phyloP scores from a whole-genome alignment of 805 yeast genomes.

The Suhomyces faveliae region DNA sequence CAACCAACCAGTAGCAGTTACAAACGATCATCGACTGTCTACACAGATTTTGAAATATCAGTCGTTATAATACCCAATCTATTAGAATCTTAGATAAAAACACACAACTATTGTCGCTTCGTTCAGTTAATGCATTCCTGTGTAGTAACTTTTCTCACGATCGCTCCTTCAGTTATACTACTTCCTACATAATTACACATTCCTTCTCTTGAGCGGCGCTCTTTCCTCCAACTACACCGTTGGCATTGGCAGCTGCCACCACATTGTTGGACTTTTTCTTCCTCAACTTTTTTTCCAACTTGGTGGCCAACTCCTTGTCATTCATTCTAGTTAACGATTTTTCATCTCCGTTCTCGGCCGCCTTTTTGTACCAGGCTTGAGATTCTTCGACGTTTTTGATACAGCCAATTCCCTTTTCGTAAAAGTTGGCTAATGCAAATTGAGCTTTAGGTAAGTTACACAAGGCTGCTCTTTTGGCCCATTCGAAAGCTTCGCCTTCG shows the following conservation, averaged over 20 bases:
- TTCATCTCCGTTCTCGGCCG: slow-evolving; percentile 57
- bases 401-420: slow-evolving; percentile 87
- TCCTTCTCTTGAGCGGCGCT: slow-evolving; percentile 37
- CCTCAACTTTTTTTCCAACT: slow-evolving; percentile 28
- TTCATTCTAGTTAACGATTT: slow-evolving; percentile 34
- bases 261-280: slow-evolving; percentile 21
- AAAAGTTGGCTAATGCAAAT: slow-evolving; percentile 78
- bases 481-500: slow-evolving; percentile 84
- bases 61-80: too few relatives aligned
- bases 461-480: slow-evolving; percentile 88
- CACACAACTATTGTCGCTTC: too few relatives aligned
- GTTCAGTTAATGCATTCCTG: too few relatives aligned
- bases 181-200: slow-evolving; percentile 40
- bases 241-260: slow-evolving; percentile 5
- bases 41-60: too few relatives aligned
- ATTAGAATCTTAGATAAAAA: too few relatives aligned
- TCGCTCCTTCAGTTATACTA: too few relatives aligned
- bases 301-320: slow-evolving; percentile 31
- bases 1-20: too few relatives aligned
- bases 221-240: slow-evolving; percentile 4
- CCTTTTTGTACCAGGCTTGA: slow-evolving; percentile 70
- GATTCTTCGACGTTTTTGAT: slow-evolving; percentile 55
- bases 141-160: too few relatives aligned
- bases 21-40: too few relatives aligned
- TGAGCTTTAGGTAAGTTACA: slow-evolving; percentile 78